A percentile compares a stretch with the other conserved stretches of the same genome.
Evolutionary conservation across 176 grass and related monocot species (phyloP).

Genomic region (Phoenix dactylifera): DNA sequence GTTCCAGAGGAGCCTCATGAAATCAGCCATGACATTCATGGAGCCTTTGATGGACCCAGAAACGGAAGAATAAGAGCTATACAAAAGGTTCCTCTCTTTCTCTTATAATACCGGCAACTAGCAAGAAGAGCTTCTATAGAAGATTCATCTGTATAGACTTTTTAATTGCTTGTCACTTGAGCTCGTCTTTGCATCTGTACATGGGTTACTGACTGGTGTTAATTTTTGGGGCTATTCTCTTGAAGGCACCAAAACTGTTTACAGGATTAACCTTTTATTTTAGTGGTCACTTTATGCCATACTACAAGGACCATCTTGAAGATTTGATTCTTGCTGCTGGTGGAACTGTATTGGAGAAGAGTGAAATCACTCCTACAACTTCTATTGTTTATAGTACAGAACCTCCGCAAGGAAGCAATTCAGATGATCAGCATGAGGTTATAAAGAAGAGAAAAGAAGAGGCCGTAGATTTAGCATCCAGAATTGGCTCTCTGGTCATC

Average conservation of each 20-base stretch:
- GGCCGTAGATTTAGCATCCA: conserved; percentile 48
- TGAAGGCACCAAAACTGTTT: conserved; percentile 68
- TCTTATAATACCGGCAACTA: too few relatives aligned
- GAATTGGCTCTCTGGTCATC: conserved; percentile 38
- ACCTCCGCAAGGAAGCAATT: conserved; percentile 41
- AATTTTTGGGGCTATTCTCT: conserved; percentile 7
- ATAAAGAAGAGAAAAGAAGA: conserved; percentile 55
- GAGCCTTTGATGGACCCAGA: conserved; percentile 69
- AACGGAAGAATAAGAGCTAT: conserved; percentile 48
- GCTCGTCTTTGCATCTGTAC: too few relatives aligned
- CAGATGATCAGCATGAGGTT: conserved; percentile 27
- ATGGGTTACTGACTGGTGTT: too few relatives aligned
- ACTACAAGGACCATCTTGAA: conserved; percentile 68
- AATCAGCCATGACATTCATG: conserved; percentile 72
- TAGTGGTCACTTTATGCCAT: conserved; percentile 55
- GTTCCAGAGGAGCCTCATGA: conserved; percentile 68
- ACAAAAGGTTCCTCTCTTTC: conserved; percentile 37
- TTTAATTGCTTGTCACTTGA: too few relatives aligned
- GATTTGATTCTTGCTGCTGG: conserved; percentile 54
- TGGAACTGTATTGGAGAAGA: conserved; percentile 38
- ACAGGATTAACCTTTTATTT: conserved; percentile 57
- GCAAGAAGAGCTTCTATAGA: too few relatives aligned
- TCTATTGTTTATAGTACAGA: conserved; percentile 73
- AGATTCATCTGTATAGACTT: too few relatives aligned
- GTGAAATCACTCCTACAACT: conserved; percentile 28